Percentiles rank a stretch among this genome's conserved stretches.
Evolutionary conservation across 2,329 filamentous ascomycete genomes (phyloP).

Genomic region (Bipolaris gigantea): DNA sequence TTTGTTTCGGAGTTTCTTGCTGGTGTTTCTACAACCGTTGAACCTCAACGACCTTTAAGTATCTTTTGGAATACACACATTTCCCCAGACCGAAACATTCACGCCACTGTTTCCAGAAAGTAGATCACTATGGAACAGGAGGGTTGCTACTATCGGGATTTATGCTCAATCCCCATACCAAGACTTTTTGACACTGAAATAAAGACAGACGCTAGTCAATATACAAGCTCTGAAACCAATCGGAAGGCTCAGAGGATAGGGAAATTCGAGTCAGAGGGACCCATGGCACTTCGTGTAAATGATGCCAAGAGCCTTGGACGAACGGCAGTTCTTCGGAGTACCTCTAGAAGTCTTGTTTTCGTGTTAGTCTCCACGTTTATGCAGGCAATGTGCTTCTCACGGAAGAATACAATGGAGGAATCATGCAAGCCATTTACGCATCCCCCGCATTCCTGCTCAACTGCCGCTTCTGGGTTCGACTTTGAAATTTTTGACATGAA

Average conservation of each 20-base stretch:
- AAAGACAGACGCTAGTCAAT: not conserved
- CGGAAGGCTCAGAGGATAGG: not conserved
- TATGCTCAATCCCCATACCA: not conserved
- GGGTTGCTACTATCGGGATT: not conserved
- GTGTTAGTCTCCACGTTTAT: not conserved
- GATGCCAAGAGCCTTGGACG: not conserved
- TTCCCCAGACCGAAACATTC: not conserved
- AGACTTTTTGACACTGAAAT: not conserved
- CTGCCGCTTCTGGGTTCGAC: not conserved
- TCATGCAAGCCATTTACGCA: not conserved
- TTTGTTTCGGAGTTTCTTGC: not conserved
- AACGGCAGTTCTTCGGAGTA: constrained; percentile 2
- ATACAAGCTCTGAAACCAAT: not conserved
- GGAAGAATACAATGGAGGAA: not conserved
- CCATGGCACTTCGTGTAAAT: constrained; percentile 3
- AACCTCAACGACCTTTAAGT: not conserved
- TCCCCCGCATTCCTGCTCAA: not conserved
- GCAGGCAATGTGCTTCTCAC: not conserved
- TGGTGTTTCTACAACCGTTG: not conserved
- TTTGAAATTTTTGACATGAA: not conserved
- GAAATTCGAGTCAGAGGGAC: not conserved
- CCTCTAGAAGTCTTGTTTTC: not conserved
- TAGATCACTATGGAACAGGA: not conserved
- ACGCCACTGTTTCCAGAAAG: not conserved
- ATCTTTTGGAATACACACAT: not conserved